Conservation (phyloP, 1,139 yeast genomes). For the Magnusiomyces clavatus region DNA sequence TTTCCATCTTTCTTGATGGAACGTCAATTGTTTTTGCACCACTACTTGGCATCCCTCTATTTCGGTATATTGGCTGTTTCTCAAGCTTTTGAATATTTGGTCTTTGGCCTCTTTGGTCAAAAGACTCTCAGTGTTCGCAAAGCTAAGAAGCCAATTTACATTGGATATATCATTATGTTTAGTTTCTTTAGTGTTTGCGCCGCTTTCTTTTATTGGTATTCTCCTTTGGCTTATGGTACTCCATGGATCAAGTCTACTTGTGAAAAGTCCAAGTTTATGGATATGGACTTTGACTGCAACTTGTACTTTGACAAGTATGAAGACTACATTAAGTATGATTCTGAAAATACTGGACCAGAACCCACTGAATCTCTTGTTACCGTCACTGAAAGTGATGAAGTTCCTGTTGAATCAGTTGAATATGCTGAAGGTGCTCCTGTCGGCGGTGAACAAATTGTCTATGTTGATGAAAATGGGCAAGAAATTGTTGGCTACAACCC, state of each 20-base stretch:
- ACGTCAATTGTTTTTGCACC: conserved; percentile 89
- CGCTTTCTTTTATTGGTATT: conserved; percentile 53
- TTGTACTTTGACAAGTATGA: conserved; percentile 38
- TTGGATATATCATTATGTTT: conserved; percentile 38
- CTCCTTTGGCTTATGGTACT: conserved; percentile 72
- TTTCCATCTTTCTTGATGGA: conserved; percentile 89
- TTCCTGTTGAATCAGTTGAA: too few species aligned
- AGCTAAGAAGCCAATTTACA: conserved; percentile 15
- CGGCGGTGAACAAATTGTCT: too few species aligned
- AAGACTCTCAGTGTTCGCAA: conserved; percentile 27
- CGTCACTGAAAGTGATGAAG: conserved; percentile 1
- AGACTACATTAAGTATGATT: conserved; percentile 22
- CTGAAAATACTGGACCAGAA: conserved; percentile 1
- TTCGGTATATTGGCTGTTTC: conserved; percentile 82
- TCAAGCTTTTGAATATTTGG: conserved; percentile 66
- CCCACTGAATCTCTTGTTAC: neutral
- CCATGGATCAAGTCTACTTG: conserved; percentile 74
- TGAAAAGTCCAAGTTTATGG: conserved; percentile 48
- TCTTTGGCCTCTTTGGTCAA: conserved; percentile 34
- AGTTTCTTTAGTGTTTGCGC: conserved; percentile 45
- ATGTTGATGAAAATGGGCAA: too few species aligned
- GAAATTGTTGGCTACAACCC: too few species aligned
- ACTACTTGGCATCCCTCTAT: conserved; percentile 84
- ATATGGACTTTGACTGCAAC: conserved; percentile 78
- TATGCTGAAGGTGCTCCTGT: too few species aligned